Evolutionary conservation across 495 filamentous ascomycete species (phyloP).

Genomic region (Pyrenopolyporus hunteri): DNA sequence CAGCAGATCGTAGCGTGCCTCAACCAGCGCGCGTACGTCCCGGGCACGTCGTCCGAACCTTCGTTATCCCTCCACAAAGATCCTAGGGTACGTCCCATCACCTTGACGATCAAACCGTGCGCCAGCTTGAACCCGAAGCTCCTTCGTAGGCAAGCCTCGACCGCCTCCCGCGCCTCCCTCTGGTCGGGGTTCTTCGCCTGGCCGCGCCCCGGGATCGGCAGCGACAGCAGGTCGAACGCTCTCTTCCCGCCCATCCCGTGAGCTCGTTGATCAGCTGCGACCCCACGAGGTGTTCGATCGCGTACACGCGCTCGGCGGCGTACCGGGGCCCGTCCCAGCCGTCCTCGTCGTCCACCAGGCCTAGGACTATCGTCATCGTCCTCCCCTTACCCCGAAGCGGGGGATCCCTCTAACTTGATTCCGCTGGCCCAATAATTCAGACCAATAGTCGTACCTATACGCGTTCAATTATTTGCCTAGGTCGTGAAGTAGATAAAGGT

Average conservation of each 20-base stretch:
- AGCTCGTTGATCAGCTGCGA: constrained; percentile 59
- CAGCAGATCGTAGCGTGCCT: constrained; percentile 49
- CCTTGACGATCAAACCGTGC: constrained; percentile 56
- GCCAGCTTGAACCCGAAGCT: constrained; percentile 62
- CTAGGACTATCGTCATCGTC: constrained; percentile 57
- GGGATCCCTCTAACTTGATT: constrained; percentile 58
- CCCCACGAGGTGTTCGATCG: constrained; percentile 56
- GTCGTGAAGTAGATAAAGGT: no score
- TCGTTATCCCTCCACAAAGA: constrained; percentile 55
- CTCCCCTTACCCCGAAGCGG: constrained; percentile 60
- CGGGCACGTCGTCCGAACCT: constrained; percentile 50
- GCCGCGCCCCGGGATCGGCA: constrained; percentile 50
- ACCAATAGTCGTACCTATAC: no score
- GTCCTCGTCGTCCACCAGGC: constrained; percentile 56
- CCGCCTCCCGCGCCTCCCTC: constrained; percentile 54
- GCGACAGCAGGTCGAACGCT: constrained; percentile 59
- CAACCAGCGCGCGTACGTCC: constrained; percentile 57
- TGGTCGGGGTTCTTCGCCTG: constrained; percentile 57
- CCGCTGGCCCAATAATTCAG: constrained; percentile 40
- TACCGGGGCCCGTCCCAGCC: constrained; percentile 62
- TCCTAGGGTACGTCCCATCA: constrained; percentile 52
- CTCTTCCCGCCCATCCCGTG: constrained; percentile 54
- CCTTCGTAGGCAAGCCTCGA: constrained; percentile 53
- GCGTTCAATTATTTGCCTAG: no score
- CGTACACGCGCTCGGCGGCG: constrained; percentile 52